Conservation (phyloP, 2,329 filamentous ascomycete species). For the Calonectria hawksworthii region DNA sequence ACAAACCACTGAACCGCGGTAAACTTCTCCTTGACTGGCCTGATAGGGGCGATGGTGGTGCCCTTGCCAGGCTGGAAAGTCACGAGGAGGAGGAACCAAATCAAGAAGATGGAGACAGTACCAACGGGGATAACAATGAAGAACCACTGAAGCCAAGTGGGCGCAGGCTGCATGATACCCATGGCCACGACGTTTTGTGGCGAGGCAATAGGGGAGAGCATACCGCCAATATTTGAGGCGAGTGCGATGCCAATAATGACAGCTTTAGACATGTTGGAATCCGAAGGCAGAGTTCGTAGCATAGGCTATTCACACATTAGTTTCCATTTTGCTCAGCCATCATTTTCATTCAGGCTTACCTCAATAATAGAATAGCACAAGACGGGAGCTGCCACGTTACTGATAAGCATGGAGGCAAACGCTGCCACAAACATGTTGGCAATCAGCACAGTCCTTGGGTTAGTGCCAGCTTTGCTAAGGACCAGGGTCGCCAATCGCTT, state of each 20-base stretch:
- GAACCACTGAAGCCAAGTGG: constrained; percentile 97
- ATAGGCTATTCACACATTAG: constrained; percentile 74
- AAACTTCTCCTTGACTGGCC: constrained; percentile 89
- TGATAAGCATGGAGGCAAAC: constrained; percentile 99
- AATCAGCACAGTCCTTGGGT: constrained; percentile 88
- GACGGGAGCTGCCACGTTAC: constrained; percentile 96
- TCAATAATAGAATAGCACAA: constrained; percentile 98
- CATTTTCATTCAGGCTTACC: constrained; percentile 61
- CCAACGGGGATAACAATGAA: constrained; percentile 95
- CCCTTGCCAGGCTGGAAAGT: constrained; percentile 89
- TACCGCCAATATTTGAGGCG: constrained; percentile 95
- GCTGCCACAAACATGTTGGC: constrained; percentile 99
- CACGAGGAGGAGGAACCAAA: constrained; percentile 88
- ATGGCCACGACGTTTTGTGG: constrained; percentile 98
- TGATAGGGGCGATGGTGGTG: constrained; percentile 91
- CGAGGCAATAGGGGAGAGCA: constrained; percentile 95
- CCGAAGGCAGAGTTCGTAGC: constrained; percentile 89
- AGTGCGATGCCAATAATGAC: constrained; percentile 96
- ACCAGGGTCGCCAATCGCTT: constrained; percentile 98
- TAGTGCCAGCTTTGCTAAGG: constrained; percentile 94
- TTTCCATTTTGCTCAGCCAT: not conserved
- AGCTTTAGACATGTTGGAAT: constrained; percentile 94
- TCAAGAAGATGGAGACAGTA: constrained; percentile 86
- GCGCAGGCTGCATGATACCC: constrained; percentile 92
- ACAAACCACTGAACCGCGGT: constrained; percentile 95